Evolutionary conservation across 163 green algal genomes (phyloP).

Genomic region (Scenedesmus sp.): DNA sequence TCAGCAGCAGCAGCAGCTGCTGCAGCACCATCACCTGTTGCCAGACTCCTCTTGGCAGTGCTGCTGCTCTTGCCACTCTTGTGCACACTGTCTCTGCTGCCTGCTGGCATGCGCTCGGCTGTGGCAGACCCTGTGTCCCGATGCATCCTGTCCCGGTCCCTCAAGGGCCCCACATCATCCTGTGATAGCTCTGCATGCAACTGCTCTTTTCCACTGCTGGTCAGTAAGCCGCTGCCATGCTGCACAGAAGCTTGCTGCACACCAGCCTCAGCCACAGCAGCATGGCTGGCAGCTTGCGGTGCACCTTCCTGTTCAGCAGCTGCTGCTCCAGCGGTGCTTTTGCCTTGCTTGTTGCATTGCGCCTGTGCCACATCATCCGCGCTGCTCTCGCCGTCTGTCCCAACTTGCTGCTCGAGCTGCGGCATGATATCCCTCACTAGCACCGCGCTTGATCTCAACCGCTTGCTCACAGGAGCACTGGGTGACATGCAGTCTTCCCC

Average conservation of each 20-base stretch:
- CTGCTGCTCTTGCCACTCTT: background rate
- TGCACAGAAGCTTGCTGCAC: background rate
- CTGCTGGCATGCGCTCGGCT: background rate
- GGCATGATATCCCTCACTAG: background rate
- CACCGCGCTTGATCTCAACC: background rate
- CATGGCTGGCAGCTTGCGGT: background rate
- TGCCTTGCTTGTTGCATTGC: background rate
- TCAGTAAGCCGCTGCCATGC: background rate
- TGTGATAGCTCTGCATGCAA: background rate
- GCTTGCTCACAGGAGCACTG: background rate
- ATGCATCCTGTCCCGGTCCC: background rate
- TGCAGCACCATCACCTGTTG: background rate
- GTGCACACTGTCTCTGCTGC: background rate
- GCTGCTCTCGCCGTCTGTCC: background rate
- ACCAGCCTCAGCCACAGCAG: background rate
- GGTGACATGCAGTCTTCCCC: background rate
- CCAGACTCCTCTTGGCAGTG: background rate
- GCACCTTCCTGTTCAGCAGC: background rate
- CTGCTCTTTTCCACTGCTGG: background rate
- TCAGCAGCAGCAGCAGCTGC: background rate
- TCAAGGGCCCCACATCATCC: background rate
- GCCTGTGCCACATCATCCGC: background rate
- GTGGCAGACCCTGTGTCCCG: background rate
- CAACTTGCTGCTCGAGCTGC: background rate
- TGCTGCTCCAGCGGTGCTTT: background rate